Evolutionary conservation across 495 filamentous ascomycete species (phyloP).

Genomic region (Penicillium chermesinum): DNA sequence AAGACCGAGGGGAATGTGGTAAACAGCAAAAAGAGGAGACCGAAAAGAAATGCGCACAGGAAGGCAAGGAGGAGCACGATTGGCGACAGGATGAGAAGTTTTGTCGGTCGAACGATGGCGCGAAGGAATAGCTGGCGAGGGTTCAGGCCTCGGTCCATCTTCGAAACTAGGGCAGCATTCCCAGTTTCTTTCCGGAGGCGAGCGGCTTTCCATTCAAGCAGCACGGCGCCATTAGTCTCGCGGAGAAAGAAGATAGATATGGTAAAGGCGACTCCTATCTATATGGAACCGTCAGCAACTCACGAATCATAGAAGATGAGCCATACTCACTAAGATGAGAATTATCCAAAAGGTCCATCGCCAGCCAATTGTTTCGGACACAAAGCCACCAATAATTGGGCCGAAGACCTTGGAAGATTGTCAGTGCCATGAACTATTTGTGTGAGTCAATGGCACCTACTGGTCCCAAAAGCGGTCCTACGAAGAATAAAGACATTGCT

Average conservation of each 20-base stretch:
- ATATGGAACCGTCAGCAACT: neutral
- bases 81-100: constrained; percentile 35
- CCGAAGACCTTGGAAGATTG: neutral
- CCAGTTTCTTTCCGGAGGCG: constrained; percentile 46
- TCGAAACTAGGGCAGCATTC: constrained; percentile 47
- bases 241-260: constrained; percentile 49
- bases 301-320: too few relatives aligned
- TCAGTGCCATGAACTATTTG: neutral
- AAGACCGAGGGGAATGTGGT: constrained; percentile 38
- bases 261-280: constrained; percentile 16
- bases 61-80: constrained; percentile 30
- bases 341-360: constrained; percentile 45
- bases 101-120: constrained; percentile 19
- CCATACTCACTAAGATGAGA: constrained; percentile 27
- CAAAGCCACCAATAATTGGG: constrained; percentile 4
- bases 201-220: constrained; percentile 63
- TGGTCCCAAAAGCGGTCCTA: constrained; percentile 3
- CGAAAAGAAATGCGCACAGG: constrained; percentile 32
- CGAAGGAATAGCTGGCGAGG: constrained; percentile 34
- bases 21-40: constrained; percentile 36
- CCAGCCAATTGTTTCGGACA: constrained; percentile 28
- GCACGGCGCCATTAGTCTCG: constrained; percentile 68
- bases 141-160: constrained; percentile 48
- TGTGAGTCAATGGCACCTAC: neutral
- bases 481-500: constrained; percentile 1